phyloP scores from a whole-genome alignment of 208 protist genomes.

The Leishmania aethiopica region DNA sequence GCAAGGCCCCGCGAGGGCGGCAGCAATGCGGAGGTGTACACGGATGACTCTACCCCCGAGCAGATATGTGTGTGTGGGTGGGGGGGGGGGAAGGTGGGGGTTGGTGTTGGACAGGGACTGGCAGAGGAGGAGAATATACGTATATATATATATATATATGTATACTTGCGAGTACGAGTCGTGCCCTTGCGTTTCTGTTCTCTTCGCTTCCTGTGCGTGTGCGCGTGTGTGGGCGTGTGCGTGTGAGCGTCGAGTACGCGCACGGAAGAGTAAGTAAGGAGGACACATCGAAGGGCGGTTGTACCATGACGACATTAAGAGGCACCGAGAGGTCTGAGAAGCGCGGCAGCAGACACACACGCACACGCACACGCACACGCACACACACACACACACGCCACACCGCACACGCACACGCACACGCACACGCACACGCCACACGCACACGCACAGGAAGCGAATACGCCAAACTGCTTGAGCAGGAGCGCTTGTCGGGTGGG shows the following conservation, averaged over 20 bases:
- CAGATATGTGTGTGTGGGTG: not conserved
- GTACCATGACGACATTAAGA: not conserved
- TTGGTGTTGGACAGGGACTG: not conserved
- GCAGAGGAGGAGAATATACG: not conserved
- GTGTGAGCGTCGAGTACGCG: not conserved
- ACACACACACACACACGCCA: not conserved
- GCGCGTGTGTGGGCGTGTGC: too few relatives aligned
- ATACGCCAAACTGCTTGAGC: not conserved
- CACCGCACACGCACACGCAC: not conserved
- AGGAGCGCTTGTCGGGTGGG: not conserved
- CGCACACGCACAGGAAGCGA: not conserved
- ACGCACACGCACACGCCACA: not conserved
- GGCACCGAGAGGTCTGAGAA: not conserved
- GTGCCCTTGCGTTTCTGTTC: not conserved
- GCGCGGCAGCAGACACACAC: not conserved
- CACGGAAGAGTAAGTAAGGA: not conserved
- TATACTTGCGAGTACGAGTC: not conserved
- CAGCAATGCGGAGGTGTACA: not conserved
- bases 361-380: not conserved
- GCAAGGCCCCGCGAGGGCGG: not conserved
- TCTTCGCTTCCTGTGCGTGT: not conserved
- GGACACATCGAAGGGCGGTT: not conserved
- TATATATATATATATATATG: not conserved
- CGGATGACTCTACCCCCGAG: not conserved
- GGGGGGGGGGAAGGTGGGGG: not conserved